phyloP scores from a whole-genome alignment of 2,329 filamentous ascomycete genomes.

The Epichloe amarillans region DNA sequence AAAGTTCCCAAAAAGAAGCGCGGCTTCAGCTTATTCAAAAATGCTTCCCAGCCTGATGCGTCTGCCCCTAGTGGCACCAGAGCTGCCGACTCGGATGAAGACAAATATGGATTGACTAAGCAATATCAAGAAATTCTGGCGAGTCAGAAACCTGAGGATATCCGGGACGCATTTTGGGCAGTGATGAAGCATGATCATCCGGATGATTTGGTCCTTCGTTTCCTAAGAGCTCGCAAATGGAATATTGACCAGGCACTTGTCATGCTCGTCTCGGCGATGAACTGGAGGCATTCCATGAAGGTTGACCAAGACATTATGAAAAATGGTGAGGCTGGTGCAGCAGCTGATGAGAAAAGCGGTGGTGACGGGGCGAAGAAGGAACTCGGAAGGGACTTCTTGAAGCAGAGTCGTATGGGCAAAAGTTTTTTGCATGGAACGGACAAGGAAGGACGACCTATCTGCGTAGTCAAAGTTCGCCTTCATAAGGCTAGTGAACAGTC shows the following conservation, averaged over 20 bases:
- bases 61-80: constrained; percentile 19
- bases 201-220: constrained; percentile 69
- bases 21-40: constrained; percentile 50
- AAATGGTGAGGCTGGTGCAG: constrained; percentile 56
- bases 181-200: constrained; percentile 96
- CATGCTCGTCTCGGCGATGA: constrained; percentile 90
- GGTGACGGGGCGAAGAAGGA: constrained; percentile 49
- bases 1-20: constrained; percentile 65
- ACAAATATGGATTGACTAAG: constrained; percentile 87
- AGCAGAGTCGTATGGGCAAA: constrained; percentile 80
- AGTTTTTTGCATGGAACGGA: constrained; percentile 83
- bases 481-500: constrained; percentile 75
- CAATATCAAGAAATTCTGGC: constrained; percentile 73
- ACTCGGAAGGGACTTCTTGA: constrained; percentile 60
- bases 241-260: constrained; percentile 84
- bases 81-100: constrained; percentile 44
- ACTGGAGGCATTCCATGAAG: constrained; percentile 72
- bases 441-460: constrained; percentile 73
- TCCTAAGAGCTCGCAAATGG: constrained; percentile 87
- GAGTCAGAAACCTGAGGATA: constrained; percentile 60
- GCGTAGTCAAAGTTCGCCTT: constrained; percentile 68
- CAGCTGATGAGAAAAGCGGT: constrained; percentile 41
- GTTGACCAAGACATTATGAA: constrained; percentile 81
- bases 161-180: constrained; percentile 73
- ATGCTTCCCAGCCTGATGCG: constrained; percentile 25